Base-by-base conservation (phyloP, 352 stramenopile genomes). In the Globisporangium orthogonon region DNA sequence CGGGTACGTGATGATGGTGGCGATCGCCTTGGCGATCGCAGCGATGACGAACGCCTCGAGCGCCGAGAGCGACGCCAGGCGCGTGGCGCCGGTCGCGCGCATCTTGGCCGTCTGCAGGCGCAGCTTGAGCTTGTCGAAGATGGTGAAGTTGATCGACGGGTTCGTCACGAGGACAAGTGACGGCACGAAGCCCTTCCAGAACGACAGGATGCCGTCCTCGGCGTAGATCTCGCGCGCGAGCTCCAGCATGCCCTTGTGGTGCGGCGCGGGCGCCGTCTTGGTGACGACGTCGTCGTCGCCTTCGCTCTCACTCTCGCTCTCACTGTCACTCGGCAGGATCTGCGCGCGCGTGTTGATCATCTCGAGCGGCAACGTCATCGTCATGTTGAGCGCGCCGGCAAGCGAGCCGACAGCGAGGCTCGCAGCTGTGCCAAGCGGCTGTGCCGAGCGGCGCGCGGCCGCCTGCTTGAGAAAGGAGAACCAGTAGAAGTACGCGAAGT, bases 111-210 rank as follows among this genome's bases (percentile, higher is more conserved):
- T 57, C 54, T 83, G 79, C 56, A 89, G 50, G 31, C 74, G 65
- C 45, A 89, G 62, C 64, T 96, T 96, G 37, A 96, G 70, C 54
- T 79, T 79, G 67, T 96, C 85, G 49, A 94, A 96, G 48, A 91
- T 74, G 17, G 86, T 94, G 61, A 89, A 96, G 69, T 95, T 94
- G 66, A 96, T 96, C 35, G 85, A 89, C 31, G 86, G 86, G 64
- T 96, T 96, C 66, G 71, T 90, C 23, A 91, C 86, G 50, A 96
- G 77, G 59, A 96, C 76, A 31, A 96, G 67, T n/a, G 85, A 93
- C 50, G 86, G 85, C 23, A 94, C 65, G 55, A 88, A 91, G n/a
- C 86, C 86, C 44, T 92, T 89, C 86, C 86, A 96, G 63, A 96
- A 93, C 13, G 85, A 84, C 41, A 74, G 56, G 14, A 90, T 56